Conservation (phyloP, 495 filamentous ascomycete species). For the Penicillium malachiteum region DNA sequence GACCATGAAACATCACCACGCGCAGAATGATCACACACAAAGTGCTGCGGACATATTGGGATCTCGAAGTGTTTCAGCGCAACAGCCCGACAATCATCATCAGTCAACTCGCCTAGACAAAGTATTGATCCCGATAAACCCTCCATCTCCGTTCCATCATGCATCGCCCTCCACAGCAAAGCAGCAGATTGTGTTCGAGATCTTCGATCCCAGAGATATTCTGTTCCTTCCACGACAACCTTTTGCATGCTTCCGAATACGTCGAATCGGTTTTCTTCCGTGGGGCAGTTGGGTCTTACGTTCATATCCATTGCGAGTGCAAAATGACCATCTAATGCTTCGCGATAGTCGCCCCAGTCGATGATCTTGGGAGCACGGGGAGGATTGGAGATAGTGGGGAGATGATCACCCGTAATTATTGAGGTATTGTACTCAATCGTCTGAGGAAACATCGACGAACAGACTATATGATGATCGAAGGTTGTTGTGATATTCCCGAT, state of each 20-base stretch:
- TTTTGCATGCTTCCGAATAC: conserved; percentile 14
- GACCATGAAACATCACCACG: conserved; percentile 10
- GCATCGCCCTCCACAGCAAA: conserved; percentile 16
- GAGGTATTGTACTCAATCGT: conserved; percentile 16
- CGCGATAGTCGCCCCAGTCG: conserved; percentile 16
- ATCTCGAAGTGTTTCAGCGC: conserved; percentile 18
- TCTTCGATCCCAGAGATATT: conserved; percentile 19
- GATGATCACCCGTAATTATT: conserved; percentile 11
- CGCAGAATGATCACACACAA: not conserved
- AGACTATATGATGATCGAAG: conserved; percentile 12
- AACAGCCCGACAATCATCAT: conserved; percentile 14
- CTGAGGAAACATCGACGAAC: conserved; percentile 9
- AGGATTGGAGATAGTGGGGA: conserved; percentile 10
- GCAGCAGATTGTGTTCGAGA: conserved; percentile 13
- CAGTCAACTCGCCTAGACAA: conserved; percentile 12
- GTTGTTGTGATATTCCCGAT: conserved; percentile 11
- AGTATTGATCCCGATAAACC: conserved; percentile 13
- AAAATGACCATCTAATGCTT: conserved; percentile 12
- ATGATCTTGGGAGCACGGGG: conserved; percentile 11
- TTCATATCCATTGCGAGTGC: conserved; percentile 15
- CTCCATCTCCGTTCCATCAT: conserved; percentile 15
- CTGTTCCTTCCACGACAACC: conserved; percentile 14
- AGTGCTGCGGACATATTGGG: conserved; percentile 11
- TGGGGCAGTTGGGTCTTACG: not conserved
- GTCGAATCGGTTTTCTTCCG: conserved; percentile 1